Conservation (phyloP, 2,329 filamentous ascomycete genomes). For the Microcyclospora tardicrescens region DNA sequence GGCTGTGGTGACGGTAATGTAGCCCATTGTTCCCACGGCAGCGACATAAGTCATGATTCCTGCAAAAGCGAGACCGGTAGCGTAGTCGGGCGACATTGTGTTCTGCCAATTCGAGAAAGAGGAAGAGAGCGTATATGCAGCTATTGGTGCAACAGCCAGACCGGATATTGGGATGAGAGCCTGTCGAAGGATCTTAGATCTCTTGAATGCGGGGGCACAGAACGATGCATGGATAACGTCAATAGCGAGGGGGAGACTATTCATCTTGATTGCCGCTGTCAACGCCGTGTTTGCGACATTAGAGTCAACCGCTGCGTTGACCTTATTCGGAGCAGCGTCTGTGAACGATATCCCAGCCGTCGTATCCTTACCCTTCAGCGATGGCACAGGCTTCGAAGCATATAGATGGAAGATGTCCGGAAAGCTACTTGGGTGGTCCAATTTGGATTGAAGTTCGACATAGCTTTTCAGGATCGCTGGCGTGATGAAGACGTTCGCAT, state of each 20-base stretch:
- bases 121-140: conserved; percentile 56
- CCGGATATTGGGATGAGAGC: conserved; percentile 47
- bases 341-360: conserved; percentile 41
- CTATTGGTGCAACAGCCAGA: conserved; percentile 47
- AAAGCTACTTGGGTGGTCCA: conserved; percentile 62
- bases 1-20: conserved; percentile 70
- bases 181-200: conserved; percentile 54
- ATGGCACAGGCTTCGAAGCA: conserved; percentile 65
- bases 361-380: conserved; percentile 39
- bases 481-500: conserved; percentile 70
- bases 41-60: conserved; percentile 74
- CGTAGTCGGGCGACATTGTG: conserved; percentile 62
- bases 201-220: conserved; percentile 51
- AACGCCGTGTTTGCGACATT: conserved; percentile 61
- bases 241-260: conserved; percentile 65
- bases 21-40: conserved; percentile 67
- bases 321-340: conserved; percentile 50
- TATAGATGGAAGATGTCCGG: conserved; percentile 72
- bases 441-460: conserved; percentile 59
- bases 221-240: conserved; percentile 61
- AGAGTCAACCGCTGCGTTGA: conserved; percentile 54
- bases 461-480: conserved; percentile 60
- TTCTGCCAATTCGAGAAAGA: conserved; percentile 54
- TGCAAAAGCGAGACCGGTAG: conserved; percentile 65
- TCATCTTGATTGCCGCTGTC: conserved; percentile 63